phyloP scores from a whole-genome alignment of 768 basidiomycete species.

The Hericium coralloides region DNA sequence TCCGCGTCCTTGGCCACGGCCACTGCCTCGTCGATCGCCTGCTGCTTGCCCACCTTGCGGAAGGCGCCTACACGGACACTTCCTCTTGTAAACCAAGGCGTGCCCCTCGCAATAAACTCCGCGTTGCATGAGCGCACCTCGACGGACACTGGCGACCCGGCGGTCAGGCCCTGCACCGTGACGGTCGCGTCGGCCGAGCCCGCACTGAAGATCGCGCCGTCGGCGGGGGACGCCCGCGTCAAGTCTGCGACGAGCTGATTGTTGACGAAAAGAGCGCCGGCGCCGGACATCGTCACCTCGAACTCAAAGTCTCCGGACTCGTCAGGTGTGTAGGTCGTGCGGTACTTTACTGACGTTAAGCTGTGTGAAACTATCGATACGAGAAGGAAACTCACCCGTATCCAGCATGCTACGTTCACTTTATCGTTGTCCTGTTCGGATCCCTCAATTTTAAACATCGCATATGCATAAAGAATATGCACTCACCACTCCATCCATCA shows the following conservation, averaged over 20 bases:
- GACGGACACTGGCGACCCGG: conserved; percentile 32
- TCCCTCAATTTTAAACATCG: neutral
- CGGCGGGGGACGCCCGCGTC: conserved; percentile 27
- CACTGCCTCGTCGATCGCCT: conserved; percentile 26
- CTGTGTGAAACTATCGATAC: conserved; percentile 14
- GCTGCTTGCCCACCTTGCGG: conserved; percentile 22
- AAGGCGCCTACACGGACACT: conserved; percentile 14
- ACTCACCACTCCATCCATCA: conserved; percentile 36
- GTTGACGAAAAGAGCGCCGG: conserved; percentile 44
- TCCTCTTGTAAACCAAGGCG: conserved; percentile 19
- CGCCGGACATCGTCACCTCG: conserved; percentile 34
- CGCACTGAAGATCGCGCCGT: conserved; percentile 34
- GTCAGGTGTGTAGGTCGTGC: conserved; percentile 38
- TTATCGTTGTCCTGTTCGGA: conserved; percentile 26
- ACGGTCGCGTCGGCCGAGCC: conserved; percentile 32
- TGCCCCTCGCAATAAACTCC: conserved; percentile 19
- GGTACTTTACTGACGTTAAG: conserved; percentile 24
- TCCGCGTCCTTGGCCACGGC: conserved; percentile 31
- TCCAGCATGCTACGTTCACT: conserved; percentile 33
- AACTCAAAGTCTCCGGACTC: conserved; percentile 45
- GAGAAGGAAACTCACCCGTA: conserved; percentile 26
- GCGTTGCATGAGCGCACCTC: conserved; percentile 19
- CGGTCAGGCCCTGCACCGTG: conserved; percentile 29
- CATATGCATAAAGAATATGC: neutral
- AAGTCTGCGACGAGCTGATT: conserved; percentile 37